Base-by-base conservation (phyloP, 768 basidiomycete genomes). In the Gautieria morchelliformis region DNA sequence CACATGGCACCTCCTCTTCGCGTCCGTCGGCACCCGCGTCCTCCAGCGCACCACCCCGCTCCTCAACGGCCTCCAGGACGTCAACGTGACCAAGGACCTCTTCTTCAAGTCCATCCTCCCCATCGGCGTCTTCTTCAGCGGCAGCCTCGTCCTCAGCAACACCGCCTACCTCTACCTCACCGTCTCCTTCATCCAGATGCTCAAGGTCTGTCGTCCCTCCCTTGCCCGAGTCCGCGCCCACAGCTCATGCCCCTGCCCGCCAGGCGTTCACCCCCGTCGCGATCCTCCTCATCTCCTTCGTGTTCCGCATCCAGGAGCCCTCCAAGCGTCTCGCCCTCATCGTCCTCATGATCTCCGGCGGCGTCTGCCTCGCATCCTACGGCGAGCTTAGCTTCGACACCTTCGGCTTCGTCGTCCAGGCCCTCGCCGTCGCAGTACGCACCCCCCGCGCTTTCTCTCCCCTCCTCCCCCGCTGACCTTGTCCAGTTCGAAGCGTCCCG, bases 141-240 rank as follows among this genome's bases (percentile, higher is more conserved):
- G 86, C 24, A 92, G 88, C 59, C 81, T 98, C 55, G 83, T 97
- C 64, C 77, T 94, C 58, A 87, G 84, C 72, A 98, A 98, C 71
- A 89, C 87, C 1, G 93, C 93, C 2, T 95, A 94, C 70, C 83
- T 96, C 20, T 85, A 91, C 64, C 82, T 98, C 62, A 87, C 84
- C 62, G 91, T 95, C 11, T 83, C 90, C 0, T 98, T 95, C 71
- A 97, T 98, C 63, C 95, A 98, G 71, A 92, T 97, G 91, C 83
- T 94, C 68, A 93, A 93, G 81, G 87, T 85, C n/a, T n/a, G n/a
- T n/a, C n/a, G n/a, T n/a, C n/a, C n/a, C n/a, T n/a, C n/a, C n/a
- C n/a, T n/a, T n/a, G n/a, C n/a, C n/a, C n/a, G n/a, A n/a, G n/a
- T n/a, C n/a, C n/a, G n/a, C n/a, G n/a, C n/a, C n/a, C n/a, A n/a